These are phyloP conservation scores for Aureobasidium sp. DNA, from an alignment of 2,329 filamentous ascomycete species.

Conservation along the genomic window DNA sequence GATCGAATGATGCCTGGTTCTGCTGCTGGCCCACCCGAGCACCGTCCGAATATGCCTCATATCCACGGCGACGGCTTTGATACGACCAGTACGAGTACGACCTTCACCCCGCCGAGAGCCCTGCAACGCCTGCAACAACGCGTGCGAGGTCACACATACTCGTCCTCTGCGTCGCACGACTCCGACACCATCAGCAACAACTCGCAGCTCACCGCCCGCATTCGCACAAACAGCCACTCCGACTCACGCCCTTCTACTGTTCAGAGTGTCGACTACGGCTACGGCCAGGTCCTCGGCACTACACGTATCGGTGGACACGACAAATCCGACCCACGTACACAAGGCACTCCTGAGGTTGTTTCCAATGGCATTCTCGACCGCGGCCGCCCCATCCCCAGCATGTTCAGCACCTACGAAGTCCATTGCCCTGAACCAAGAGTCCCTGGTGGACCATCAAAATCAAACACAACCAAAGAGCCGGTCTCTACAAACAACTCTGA, in stretches of 20 bases:
- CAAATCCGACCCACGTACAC: slow-evolving; percentile 53
- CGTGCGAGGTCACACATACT: slow-evolving; percentile 50
- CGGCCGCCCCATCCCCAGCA: slow-evolving; percentile 34
- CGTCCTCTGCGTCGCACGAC: slow-evolving; percentile 52
- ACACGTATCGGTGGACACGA: neutral
- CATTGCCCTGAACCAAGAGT: slow-evolving; percentile 69
- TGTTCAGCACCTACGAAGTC: slow-evolving; percentile 31
- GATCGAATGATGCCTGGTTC: slow-evolving; percentile 66
- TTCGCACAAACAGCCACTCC: slow-evolving; percentile 15
- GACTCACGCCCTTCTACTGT: slow-evolving; percentile 13
- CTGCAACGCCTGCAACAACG: slow-evolving; percentile 29
- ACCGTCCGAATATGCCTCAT: slow-evolving; percentile 20
- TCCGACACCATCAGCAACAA: slow-evolving; percentile 38
- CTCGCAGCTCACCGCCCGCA: slow-evolving; percentile 17
- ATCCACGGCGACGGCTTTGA: slow-evolving; percentile 23
- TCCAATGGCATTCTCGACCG: slow-evolving; percentile 33
- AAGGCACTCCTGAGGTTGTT: slow-evolving; percentile 29
- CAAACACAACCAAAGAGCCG: slow-evolving; percentile 29
- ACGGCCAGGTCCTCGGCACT: neutral
- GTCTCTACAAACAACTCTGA: slow-evolving; percentile 20
- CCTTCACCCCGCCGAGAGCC: slow-evolving; percentile 24
- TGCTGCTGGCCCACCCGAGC: slow-evolving; percentile 11
- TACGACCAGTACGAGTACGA: neutral
- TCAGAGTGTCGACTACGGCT: slow-evolving; percentile 41
- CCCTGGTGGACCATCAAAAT: slow-evolving; percentile 63